Conservation (phyloP, 2,329 filamentous ascomycete species). For the Trichoderma arundinaceum region DNA sequence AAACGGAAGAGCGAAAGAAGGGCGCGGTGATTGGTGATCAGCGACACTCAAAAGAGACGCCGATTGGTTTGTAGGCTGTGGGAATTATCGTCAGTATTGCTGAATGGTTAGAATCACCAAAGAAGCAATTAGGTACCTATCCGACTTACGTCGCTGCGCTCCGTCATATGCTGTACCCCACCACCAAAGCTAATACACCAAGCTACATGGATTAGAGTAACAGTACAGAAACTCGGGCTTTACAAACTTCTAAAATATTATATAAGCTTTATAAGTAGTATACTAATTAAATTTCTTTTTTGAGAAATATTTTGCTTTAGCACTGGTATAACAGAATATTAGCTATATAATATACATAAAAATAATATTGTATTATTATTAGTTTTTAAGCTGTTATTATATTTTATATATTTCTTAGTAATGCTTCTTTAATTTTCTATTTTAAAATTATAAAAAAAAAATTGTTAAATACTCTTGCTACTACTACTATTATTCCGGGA, state of each 20-base stretch:
- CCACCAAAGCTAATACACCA: slow-evolving; percentile 2
- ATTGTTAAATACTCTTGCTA: neutral
- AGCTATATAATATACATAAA: neutral
- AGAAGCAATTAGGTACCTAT: slow-evolving; percentile 30
- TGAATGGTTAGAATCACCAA: slow-evolving; percentile 9
- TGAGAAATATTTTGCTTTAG: neutral
- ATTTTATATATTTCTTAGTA: neutral
- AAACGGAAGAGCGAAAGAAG: neutral
- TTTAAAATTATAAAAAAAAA: neutral
- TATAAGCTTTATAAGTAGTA: neutral
- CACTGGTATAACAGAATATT: too few species aligned
- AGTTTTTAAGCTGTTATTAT: neutral
- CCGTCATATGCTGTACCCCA: slow-evolving; percentile 25
- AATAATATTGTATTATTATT: neutral
- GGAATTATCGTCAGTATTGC: slow-evolving; percentile 8
- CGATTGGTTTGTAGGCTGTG: slow-evolving; percentile 16
- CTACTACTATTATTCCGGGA: too few species aligned
- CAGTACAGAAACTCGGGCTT: too few species aligned
- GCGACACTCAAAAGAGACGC: neutral
- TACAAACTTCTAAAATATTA: neutral
- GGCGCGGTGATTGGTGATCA: neutral
- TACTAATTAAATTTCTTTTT: neutral
- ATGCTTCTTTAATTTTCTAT: neutral
- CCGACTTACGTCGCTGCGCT: slow-evolving; percentile 25
- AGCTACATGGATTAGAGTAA: neutral